Evolutionary conservation across 176 grass and related monocot genomes (phyloP).

Genomic region (Oryza longistaminata): DNA sequence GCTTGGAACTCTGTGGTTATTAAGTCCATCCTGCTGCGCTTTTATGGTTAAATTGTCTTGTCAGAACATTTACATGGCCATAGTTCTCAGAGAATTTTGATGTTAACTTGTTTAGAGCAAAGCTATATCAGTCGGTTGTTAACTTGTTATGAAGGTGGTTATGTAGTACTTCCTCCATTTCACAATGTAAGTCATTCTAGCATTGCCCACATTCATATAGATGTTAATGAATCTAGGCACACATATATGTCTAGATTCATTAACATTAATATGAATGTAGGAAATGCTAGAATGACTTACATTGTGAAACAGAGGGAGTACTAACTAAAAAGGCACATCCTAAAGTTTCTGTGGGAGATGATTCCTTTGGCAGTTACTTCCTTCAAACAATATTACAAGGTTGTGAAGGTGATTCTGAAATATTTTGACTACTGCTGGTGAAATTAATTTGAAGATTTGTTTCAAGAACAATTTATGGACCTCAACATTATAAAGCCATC

Average conservation of each 20-base stretch:
- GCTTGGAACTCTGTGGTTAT: background rate
- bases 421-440: background rate
- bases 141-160: background rate
- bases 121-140: background rate
- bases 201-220: too few species aligned
- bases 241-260: too few species aligned
- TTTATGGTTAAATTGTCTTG: background rate
- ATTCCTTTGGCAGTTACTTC: background rate
- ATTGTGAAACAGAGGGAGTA: too few species aligned
- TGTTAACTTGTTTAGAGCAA: background rate
- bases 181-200: too few species aligned
- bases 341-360: background rate
- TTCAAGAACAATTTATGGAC: background rate
- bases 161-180: too few species aligned
- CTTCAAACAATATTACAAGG: background rate
- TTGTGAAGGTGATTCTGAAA: background rate
- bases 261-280: too few species aligned
- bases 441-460: background rate
- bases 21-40: too few species aligned
- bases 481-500: background rate
- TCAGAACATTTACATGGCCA: background rate
- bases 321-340: background rate
- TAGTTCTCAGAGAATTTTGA: background rate
- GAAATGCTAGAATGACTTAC: too few species aligned
- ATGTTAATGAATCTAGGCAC: too few species aligned